Base-by-base conservation (phyloP, 192 early-diverging fungal species). In the Entophlyctis luteolus region DNA sequence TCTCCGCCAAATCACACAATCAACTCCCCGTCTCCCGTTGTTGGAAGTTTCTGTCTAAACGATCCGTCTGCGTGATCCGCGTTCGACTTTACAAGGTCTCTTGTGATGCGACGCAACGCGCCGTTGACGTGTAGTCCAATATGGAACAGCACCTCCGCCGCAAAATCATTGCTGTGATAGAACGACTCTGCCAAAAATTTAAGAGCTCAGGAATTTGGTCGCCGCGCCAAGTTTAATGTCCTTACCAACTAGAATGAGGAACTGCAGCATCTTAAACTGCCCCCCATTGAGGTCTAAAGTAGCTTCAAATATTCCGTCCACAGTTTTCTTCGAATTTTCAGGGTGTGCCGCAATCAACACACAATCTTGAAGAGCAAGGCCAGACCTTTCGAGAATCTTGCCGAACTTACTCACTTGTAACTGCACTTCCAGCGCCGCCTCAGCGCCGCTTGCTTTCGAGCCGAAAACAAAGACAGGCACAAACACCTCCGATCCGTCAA, bases 381-480 rank as follows among this genome's bases (percentile, higher is more conserved):
- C 35, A 6, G 18, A 37, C 28, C 29, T 5, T 22, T 45, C 37
- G 3, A 59, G 3, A 59, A 59, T 59, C 5, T 22, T 4, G 5
- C 58, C 58, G 45, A 42, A 59, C 58, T 42, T 27, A 14, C 5
- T 36, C 34, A 59, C 58, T 27, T 59, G 58, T 4, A 16, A 3
- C 20, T 5, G 3, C 4, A 37, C 27, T 31, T 1, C 33, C 1
- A 12, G 22, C 10, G 50, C n/a, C 28, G 34, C 45, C 16, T 31
- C 28, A 1, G 18, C 62, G n/a, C n/a, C n/a, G n/a, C n/a, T n/a
- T n/a, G n/a, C n/a, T n/a, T n/a, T n/a, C n/a, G n/a, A n/a, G 8
- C 47, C 48, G 50, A 63, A 63, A 6, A 63, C 33, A 63, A 63
- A 63, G 20, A 63, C 48, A 33, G 62, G 62, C 28, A 63, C 48